Evolutionary conservation across 1,139 yeast species (phyloP).

Genomic region (Yamadazyma jaroonii): DNA sequence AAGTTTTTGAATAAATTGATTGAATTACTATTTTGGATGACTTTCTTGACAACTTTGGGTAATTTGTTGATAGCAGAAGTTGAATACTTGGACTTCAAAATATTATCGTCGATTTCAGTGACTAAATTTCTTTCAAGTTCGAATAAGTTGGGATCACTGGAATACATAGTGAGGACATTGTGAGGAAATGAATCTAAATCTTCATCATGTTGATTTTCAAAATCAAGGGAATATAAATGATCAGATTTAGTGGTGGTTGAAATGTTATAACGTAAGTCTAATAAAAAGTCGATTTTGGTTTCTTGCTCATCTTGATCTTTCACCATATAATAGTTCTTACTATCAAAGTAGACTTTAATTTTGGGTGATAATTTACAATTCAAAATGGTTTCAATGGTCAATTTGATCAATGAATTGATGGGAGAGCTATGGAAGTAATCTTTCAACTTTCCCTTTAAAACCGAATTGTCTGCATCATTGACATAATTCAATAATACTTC

Average conservation of each 20-base stretch:
- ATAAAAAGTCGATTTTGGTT: conserved; percentile 31
- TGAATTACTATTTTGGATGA: conserved; percentile 31
- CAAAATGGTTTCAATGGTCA: conserved; percentile 51
- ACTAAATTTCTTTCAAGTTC: conserved; percentile 30
- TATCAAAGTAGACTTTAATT: conserved; percentile 41
- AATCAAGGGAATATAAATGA: conserved; percentile 16
- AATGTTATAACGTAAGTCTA: conserved; percentile 34
- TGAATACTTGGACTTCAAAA: conserved; percentile 23
- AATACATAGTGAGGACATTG: conserved; percentile 29
- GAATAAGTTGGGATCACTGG: conserved; percentile 40
- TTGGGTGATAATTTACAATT: conserved; percentile 48
- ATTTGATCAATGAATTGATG: conserved; percentile 41
- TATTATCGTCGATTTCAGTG: conserved; percentile 26
- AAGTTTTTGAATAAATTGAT: conserved; percentile 35
- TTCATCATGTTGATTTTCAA: not conserved
- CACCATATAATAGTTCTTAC: conserved; percentile 47
- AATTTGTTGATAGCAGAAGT: conserved; percentile 25
- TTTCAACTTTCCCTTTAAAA: conserved; percentile 20
- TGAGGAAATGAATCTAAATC: conserved; percentile 35
- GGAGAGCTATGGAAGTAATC: conserved; percentile 23
- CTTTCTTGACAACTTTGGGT: conserved; percentile 36
- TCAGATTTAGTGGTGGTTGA: conserved; percentile 29
- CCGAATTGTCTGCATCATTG: conserved; percentile 20
- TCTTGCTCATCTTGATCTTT: conserved; percentile 11
- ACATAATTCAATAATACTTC: conserved; percentile 27